Conservation (phyloP, 805 yeast genomes). For the Limtongia smithiae region DNA sequence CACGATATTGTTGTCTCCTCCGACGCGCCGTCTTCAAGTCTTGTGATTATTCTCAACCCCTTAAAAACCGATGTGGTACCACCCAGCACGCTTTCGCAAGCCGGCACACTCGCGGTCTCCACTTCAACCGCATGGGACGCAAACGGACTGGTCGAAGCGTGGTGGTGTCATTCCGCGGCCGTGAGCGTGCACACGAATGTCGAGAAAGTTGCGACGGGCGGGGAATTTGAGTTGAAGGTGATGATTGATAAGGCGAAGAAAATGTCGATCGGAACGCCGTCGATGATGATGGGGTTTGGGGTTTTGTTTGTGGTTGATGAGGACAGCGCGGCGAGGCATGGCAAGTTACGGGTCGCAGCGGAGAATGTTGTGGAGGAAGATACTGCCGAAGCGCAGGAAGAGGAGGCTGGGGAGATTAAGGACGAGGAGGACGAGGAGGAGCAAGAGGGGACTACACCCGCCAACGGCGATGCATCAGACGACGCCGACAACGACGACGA, state of each 20-base stretch:
- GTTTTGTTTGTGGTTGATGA: constrained; percentile 70
- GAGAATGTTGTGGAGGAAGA: constrained; percentile 3
- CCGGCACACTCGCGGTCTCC: constrained; percentile 79
- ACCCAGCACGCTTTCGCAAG: constrained; percentile 83
- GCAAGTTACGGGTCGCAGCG: constrained; percentile 24
- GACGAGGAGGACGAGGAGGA: constrained; percentile 1
- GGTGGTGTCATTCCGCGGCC: constrained; percentile 36
- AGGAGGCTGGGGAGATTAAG: constrained; percentile 1
- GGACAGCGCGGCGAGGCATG: constrained; percentile 43
- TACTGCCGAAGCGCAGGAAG: not conserved
- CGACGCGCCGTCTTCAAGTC: constrained; percentile 68
- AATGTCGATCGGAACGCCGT: constrained; percentile 45
- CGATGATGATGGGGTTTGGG: constrained; percentile 84
- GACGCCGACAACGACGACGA: constrained; percentile 10
- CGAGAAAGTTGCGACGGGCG: constrained; percentile 10
- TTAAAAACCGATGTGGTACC: constrained; percentile 58
- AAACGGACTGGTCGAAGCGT: constrained; percentile 75
- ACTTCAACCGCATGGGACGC: constrained; percentile 88
- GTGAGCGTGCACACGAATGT: constrained; percentile 18
- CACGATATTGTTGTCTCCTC: constrained; percentile 71
- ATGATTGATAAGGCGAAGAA: not conserved
- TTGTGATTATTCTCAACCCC: constrained; percentile 80
- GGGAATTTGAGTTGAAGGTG: not conserved
- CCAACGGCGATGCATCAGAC: constrained; percentile 2
- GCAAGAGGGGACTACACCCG: not conserved